Percentiles rank a stretch among this genome's conserved stretches.
phyloP scores from a whole-genome alignment of 192 early-diverging fungal species.

The Funneliformis mosseae region DNA sequence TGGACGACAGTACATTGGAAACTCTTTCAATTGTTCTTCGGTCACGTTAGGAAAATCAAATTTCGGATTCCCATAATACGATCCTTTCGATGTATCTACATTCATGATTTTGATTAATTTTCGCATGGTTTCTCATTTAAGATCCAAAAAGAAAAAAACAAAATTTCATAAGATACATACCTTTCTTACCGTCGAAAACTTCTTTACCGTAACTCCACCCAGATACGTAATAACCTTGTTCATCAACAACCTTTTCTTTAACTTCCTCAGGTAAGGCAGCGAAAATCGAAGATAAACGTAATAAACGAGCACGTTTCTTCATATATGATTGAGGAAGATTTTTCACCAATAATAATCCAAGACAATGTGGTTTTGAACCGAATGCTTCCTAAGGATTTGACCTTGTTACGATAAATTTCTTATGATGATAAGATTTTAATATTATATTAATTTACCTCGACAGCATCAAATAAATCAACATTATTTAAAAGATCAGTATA shows the following conservation, averaged over 20 bases:
- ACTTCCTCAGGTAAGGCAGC: conserved; percentile 56
- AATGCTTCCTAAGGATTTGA: conserved; percentile 56
- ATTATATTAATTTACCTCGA: background rate
- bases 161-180: conserved; percentile 27
- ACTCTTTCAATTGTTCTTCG: conserved; percentile 40
- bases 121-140: background rate
- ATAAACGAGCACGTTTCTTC: conserved; percentile 48
- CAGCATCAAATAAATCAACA: background rate
- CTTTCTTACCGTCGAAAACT: conserved; percentile 65
- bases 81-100: conserved; percentile 53
- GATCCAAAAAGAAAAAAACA: too few relatives aligned
- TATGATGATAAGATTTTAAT: background rate
- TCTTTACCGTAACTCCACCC: conserved; percentile 77
- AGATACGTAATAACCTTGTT: conserved; percentile 57
- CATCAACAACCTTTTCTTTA: conserved; percentile 53
- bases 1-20: conserved; percentile 53
- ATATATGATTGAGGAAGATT: conserved; percentile 55
- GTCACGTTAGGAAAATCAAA: conserved; percentile 45
- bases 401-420: background rate
- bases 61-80: conserved; percentile 64
- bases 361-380: conserved; percentile 51
- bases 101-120: background rate
- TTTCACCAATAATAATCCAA: conserved; percentile 60
- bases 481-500: background rate
- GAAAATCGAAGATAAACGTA: conserved; percentile 54